Base-by-base conservation (phyloP, 441 rosid genomes). In the Erysimum pusillum region DNA sequence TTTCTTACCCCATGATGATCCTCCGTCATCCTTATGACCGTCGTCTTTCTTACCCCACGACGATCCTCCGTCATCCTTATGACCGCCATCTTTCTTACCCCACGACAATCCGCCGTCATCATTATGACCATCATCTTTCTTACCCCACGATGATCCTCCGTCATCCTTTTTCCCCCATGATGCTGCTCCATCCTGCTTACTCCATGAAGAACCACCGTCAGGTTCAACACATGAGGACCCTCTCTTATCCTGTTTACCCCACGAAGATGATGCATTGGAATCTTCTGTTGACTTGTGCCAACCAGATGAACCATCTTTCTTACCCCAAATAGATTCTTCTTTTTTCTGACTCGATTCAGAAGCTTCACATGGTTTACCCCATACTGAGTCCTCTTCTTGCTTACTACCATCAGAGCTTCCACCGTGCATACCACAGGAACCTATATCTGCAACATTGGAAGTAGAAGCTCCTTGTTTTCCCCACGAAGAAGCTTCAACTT, bases 351-450 rank as follows among this genome's bases (percentile, higher is more conserved):
- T 59, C 13, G 41, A 62, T 71, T 75, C 81, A 72, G 48, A 65
- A 46, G 44, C 73, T 45, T 35, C 51, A 17, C 63, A 56, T 41
- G n/a, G 44, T 67, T 74, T 73, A 46, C 71, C 74, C 80, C 76
- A 76, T 46, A 14, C 66, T 22, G 78, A 57, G 67, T 54, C 78
- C 44, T 56, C 35, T 1, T 56, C 67, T 62, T 63, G 48, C 22
- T 74, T 69, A 38, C 13, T 69, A 60, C 51, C 76, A 46, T 72
- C 79, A 73, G 75, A 57, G 71, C 52, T 76, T 73, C 81, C 80
- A 15, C 67, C 79, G 11, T 71, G 73, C 72, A 78, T 80, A 60
- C 76, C 83, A 87, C 87, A 83, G 73, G 87, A 71, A 82, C 71
- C 67, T 44, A 59, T 69, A 38, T 49, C 83, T 69, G 80, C 66